These are phyloP conservation scores for Calonectria pseudoturangicola DNA, from an alignment of 2,329 filamentous ascomycete genomes.

Conservation along the genomic window DNA sequence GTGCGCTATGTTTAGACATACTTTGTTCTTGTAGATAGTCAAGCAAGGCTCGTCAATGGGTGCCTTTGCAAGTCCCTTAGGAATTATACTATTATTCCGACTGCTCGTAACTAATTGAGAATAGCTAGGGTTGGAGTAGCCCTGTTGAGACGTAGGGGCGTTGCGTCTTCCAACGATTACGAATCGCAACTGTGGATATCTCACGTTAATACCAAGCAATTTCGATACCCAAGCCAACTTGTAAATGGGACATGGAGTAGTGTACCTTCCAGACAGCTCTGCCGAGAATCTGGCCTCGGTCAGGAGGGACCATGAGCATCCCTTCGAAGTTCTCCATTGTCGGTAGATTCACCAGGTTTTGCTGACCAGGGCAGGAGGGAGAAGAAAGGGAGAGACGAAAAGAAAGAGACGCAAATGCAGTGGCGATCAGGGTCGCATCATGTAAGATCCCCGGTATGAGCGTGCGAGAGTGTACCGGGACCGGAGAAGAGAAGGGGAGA, in stretches of 20 bases:
- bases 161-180: conserved; percentile 70
- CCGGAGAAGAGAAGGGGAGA: not conserved
- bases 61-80: conserved; percentile 60
- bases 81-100: conserved; percentile 61
- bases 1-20: conserved; percentile 52
- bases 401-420: conserved; percentile 22
- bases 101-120: conserved; percentile 64
- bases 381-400: conserved; percentile 16
- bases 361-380: conserved; percentile 16
- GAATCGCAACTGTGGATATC: conserved; percentile 71
- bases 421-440: conserved; percentile 52
- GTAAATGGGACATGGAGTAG: conserved; percentile 30
- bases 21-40: conserved; percentile 75
- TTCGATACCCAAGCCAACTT: conserved; percentile 1
- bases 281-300: conserved; percentile 70
- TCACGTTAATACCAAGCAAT: conserved; percentile 38
- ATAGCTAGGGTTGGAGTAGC: conserved; percentile 59
- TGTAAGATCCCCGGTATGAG: conserved; percentile 39
- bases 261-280: conserved; percentile 72
- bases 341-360: conserved; percentile 21
- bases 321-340: conserved; percentile 66
- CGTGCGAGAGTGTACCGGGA: conserved; percentile 16
- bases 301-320: conserved; percentile 69
- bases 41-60: conserved; percentile 68
- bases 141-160: conserved; percentile 58